A percentile compares a stretch with the other conserved stretches of the same genome.
Evolutionary conservation across 2,329 filamentous ascomycete species (phyloP).

Genomic region (Myriosclerotinia duriaeana): DNA sequence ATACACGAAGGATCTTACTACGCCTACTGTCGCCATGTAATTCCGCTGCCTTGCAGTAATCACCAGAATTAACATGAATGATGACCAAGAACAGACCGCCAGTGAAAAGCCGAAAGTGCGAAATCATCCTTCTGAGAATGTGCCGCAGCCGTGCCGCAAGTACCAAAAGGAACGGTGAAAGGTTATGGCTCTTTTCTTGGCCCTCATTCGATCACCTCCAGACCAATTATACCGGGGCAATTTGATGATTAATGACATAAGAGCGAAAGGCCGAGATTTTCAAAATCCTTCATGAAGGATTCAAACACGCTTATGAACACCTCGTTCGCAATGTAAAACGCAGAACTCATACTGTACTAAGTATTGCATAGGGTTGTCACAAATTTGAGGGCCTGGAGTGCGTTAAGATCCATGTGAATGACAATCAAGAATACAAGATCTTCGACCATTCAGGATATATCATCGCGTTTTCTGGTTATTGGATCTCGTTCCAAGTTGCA

Average conservation of each 20-base stretch:
- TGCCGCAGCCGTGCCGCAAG: not conserved
- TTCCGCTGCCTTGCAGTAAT: not conserved
- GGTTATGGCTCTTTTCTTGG: not conserved
- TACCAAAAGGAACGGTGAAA: not conserved
- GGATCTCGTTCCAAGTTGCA: no score
- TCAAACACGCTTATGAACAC: not conserved
- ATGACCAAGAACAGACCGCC: not conserved
- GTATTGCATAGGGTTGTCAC: not conserved
- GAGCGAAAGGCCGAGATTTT: not conserved
- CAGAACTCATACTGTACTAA: no score
- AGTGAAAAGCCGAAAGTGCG: constrained; percentile 6
- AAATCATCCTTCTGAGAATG: not conserved
- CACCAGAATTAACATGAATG: not conserved
- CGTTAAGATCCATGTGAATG: no score
- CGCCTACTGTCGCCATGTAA: not conserved
- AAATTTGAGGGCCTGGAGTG: no score
- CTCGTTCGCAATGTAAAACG: not conserved
- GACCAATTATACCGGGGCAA: not conserved
- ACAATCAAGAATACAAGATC: no score
- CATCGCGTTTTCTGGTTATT: no score
- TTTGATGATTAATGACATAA: constrained; percentile 1
- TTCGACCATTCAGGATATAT: no score
- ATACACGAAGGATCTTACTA: not conserved
- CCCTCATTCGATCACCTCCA: not conserved
- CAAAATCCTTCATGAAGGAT: not conserved